Conservation (phyloP, 805 yeast genomes). For the Cyberlindnera sargentensis region DNA sequence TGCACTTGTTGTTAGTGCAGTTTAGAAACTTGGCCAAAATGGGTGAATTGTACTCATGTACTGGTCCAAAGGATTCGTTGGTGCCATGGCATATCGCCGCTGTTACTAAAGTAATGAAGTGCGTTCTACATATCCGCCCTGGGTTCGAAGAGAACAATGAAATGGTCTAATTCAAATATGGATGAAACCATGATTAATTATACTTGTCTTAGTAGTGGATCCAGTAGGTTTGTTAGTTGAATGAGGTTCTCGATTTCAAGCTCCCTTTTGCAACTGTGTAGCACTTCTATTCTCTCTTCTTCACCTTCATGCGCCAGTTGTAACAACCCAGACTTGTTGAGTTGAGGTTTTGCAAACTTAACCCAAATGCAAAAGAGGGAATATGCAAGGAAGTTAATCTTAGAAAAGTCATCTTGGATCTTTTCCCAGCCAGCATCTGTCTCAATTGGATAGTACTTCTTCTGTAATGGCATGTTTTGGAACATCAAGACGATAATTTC, state of each 20-base stretch:
- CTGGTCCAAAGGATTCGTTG: constrained; percentile 30
- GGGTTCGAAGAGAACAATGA: background rate
- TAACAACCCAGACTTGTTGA: background rate
- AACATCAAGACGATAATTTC: constrained; percentile 8
- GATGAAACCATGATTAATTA: background rate
- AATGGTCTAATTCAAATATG: no score
- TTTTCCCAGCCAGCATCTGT: constrained; percentile 1
- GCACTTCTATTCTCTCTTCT: constrained; percentile 1
- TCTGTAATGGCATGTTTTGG: constrained; percentile 7
- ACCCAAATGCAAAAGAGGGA: constrained; percentile 14
- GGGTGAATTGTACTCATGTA: constrained; percentile 31
- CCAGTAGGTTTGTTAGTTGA: constrained; percentile 1
- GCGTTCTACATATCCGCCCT: constrained; percentile 43
- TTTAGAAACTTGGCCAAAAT: constrained; percentile 47
- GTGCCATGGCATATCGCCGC: constrained; percentile 73
- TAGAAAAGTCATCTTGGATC: constrained; percentile 9
- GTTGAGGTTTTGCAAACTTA: background rate
- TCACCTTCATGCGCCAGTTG: constrained; percentile 11
- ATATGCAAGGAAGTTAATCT: constrained; percentile 7
- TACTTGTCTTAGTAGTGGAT: no score
- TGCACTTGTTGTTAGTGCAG: constrained; percentile 52
- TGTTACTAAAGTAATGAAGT: constrained; percentile 54
- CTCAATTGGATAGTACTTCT: constrained; percentile 4
- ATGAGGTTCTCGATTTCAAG: background rate
- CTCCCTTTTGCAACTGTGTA: constrained; percentile 1